Evolutionary conservation across 805 yeast species (phyloP), one percentile per base, ranked within the genome.

Genomic region (Candida chauliodis): DNA sequence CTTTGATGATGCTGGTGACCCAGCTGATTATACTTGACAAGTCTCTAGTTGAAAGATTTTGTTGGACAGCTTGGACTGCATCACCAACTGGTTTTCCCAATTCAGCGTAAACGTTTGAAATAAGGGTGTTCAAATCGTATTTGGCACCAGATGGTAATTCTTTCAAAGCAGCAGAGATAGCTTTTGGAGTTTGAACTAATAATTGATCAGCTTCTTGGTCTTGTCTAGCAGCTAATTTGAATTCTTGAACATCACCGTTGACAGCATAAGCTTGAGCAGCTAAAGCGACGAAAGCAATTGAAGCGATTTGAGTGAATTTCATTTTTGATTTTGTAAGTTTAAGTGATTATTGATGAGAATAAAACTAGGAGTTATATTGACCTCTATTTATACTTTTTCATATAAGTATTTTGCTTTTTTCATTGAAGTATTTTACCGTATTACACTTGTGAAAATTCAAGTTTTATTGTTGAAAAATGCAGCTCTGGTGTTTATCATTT

Each of bases 161-260:
- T 29, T 29, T 29, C 22, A 29, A 29, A 16, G 32, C 32, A 29
- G 32, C 32, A 5, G 32, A 29, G n/a, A 29, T 29, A 7, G 32
- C 32, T 15, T 29, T 29, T 29, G 32, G 32, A 17, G 32, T 29
- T 29, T 29, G 32, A 17, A 29, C 32, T 16, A 29, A 29, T 29
- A 29, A 29, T 18, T 29, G 32, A 29, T 29, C 32, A 18, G 9
- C 6, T 29, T 29, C 22, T 16, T 15, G 22, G 10, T 29, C 32
- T 29, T 29, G 32, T 29, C 32, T 29, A 16, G 32, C 22, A 17
- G 21, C 9, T 29, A 29, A 29, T 29, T 29, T 18, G 10, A 29
- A 17, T 17, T 16, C 32, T 9, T 17, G 14, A 17, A 29, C 32
- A 16, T 29, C 22, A 16, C 32, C 32, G n/a, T 18, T 29, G 22